A percentile compares a stretch with the other conserved stretches of the same genome.
Conservation (phyloP, 75 land plant species). For the Selaginella tamariscina region DNA sequence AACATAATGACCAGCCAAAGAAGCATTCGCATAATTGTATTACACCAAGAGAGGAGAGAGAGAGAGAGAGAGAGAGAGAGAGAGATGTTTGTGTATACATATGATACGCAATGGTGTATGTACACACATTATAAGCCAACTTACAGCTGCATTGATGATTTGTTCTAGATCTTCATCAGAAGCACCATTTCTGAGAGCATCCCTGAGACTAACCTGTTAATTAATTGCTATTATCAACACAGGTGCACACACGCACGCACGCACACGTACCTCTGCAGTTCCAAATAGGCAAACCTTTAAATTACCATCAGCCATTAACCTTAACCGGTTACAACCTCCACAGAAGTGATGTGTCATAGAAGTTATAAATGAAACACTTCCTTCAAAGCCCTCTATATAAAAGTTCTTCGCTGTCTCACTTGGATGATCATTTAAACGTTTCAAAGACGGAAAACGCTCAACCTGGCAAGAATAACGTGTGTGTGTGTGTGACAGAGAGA, state of each 20-base stretch:
- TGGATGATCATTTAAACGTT: slow-evolving; percentile 57
- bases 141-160: slow-evolving; percentile 78
- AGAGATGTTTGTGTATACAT: background rate
- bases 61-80: no score
- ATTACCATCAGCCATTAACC: slow-evolving; percentile 94
- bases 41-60: background rate
- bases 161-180: slow-evolving; percentile 59
- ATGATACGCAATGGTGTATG: background rate
- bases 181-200: slow-evolving; percentile 68
- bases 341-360: slow-evolving; percentile 98
- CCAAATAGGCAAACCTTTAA: slow-evolving; percentile 99
- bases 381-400: slow-evolving; percentile 55
- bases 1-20: background rate
- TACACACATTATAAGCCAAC: slow-evolving; percentile 12
- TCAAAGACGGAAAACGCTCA: slow-evolving; percentile 36
- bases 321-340: slow-evolving; percentile 89
- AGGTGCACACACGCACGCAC: background rate
- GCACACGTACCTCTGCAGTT: slow-evolving; percentile 65
- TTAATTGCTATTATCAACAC: no score
- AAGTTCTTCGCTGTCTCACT: slow-evolving; percentile 91
- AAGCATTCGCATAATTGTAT: background rate
- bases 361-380: slow-evolving; percentile 85
- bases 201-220: slow-evolving; percentile 79
- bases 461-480: slow-evolving; percentile 30
- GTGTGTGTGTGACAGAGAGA: background rate